A percentile compares a stretch with the other conserved stretches of the same genome.
Evolutionary conservation across 2,329 filamentous ascomycete genomes (phyloP).

Genomic region (Cytospora schulzeri): DNA sequence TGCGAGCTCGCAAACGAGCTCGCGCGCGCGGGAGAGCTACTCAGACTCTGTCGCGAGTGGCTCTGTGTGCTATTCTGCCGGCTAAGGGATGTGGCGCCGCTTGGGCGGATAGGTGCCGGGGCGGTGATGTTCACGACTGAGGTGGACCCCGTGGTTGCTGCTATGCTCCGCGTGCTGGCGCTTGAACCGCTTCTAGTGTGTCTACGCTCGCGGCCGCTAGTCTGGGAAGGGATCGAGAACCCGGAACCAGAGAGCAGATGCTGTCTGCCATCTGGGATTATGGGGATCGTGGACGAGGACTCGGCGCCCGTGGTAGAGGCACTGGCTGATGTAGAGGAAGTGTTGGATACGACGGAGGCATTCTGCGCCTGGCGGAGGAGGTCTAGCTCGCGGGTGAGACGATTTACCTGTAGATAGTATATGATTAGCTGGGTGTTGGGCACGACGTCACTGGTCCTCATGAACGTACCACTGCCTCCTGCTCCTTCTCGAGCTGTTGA

Average conservation of each 20-base stretch:
- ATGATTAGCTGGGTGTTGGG: slow-evolving; percentile 13
- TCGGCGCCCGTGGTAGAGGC: slow-evolving; percentile 54
- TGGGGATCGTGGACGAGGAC: slow-evolving; percentile 35
- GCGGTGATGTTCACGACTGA: slow-evolving; percentile 48
- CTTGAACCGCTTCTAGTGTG: slow-evolving; percentile 63
- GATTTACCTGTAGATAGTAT: slow-evolving; percentile 69
- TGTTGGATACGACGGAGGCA: slow-evolving; percentile 65
- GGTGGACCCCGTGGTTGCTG: slow-evolving; percentile 44
- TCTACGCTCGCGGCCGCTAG: slow-evolving; percentile 44
- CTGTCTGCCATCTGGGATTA: slow-evolving; percentile 43
- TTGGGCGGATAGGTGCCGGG: slow-evolving; percentile 46
- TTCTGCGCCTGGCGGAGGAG: slow-evolving; percentile 74
- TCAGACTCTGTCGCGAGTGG: slow-evolving; percentile 52
- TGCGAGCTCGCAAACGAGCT: slow-evolving; percentile 53
- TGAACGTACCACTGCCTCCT: slow-evolving; percentile 81
- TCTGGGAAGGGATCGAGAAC: slow-evolving; percentile 56
- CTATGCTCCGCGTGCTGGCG: slow-evolving; percentile 56
- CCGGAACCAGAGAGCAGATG: slow-evolving; percentile 59
- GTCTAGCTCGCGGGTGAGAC: slow-evolving; percentile 84
- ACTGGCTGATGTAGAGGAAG: slow-evolving; percentile 62
- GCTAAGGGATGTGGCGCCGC: slow-evolving; percentile 44
- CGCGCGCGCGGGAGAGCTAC: slow-evolving; percentile 49
- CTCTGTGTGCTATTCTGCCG: slow-evolving; percentile 56
- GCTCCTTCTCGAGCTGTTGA: slow-evolving; percentile 88
- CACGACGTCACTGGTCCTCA: not conserved